Evolutionary conservation across 192 early-diverging fungal species (phyloP).

Genomic region (Irineochytrium annulatum): DNA sequence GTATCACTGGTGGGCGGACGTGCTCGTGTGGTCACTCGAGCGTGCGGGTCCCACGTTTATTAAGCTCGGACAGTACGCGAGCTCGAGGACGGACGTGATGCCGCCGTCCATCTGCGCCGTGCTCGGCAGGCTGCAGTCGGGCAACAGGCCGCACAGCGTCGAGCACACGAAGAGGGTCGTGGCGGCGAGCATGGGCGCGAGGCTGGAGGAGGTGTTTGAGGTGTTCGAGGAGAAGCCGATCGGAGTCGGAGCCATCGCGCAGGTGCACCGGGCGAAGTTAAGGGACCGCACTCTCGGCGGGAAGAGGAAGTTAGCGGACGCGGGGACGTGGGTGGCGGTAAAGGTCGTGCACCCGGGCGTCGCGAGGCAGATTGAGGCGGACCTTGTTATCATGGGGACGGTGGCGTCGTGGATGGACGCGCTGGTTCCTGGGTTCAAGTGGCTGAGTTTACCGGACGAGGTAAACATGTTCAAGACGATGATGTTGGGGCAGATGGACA

Average conservation of each 20-base stretch:
- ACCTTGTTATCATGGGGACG: conserved; percentile 76
- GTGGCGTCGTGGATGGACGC: conserved; percentile 60
- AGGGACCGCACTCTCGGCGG: conserved; percentile 4
- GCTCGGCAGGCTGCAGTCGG: conserved; percentile 76
- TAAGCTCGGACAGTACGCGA: conserved; percentile 89
- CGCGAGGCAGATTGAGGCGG: conserved; percentile 59
- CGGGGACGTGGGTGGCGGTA: conserved; percentile 49
- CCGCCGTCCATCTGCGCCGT: conserved; percentile 67
- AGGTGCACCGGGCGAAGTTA: no score
- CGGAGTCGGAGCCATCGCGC: conserved; percentile 93
- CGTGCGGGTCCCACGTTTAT: conserved; percentile 92
- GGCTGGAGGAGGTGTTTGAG: conserved; percentile 73
- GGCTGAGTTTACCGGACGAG: conserved; percentile 87
- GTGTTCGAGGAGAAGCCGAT: conserved; percentile 70
- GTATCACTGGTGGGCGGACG: conserved; percentile 91
- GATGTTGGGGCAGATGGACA: conserved; percentile 88
- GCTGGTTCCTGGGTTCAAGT: conserved; percentile 72
- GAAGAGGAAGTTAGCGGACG: neutral
- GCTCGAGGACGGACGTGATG: conserved; percentile 85
- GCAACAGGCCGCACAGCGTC: conserved; percentile 74
- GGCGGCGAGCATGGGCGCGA: conserved; percentile 54
- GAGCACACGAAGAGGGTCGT: conserved; percentile 60
- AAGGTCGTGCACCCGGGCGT: conserved; percentile 91
- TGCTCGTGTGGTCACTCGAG: conserved; percentile 76
- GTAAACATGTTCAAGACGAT: conserved; percentile 82